Conservation (phyloP, 106 monocot species). For the Alisma plantagoaquatica region DNA sequence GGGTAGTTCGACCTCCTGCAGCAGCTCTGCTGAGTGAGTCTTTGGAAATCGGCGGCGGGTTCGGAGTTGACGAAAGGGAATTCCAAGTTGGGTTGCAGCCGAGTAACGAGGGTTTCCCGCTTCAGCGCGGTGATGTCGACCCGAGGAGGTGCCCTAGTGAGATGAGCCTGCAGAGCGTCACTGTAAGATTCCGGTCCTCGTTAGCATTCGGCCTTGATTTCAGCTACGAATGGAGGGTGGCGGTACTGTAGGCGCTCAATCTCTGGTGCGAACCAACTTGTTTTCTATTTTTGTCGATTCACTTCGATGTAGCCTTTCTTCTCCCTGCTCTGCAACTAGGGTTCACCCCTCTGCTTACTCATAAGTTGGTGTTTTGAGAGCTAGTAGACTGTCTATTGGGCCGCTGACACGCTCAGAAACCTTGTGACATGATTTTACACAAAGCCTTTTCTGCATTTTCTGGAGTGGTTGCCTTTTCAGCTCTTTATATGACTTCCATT, state of each 20-base stretch:
- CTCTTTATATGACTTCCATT: no score
- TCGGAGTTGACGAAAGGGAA: no score
- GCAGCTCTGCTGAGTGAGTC: no score
- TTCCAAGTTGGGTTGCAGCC: no score
- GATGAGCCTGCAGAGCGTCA: conserved; percentile 37
- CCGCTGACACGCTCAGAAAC: conserved; percentile 1
- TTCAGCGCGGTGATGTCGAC: no score
- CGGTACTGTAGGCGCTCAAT: conserved; percentile 32
- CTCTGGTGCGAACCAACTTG: conserved; percentile 35
- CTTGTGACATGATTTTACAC: conserved; percentile 1
- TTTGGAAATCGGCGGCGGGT: no score
- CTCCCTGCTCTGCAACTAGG: not conserved
- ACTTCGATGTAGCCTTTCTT: not conserved
- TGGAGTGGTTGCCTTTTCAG: no score
- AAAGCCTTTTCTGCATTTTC: no score
- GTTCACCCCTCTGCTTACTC: not conserved
- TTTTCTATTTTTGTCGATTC: not conserved
- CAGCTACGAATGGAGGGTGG: conserved; percentile 85
- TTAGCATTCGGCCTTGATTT: conserved; percentile 30
- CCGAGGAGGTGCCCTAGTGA: conserved; percentile 30
- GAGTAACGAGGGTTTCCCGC: no score
- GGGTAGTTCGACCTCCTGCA: no score
- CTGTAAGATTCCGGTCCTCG: conserved; percentile 36
- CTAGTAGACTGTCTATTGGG: conserved; percentile 17
- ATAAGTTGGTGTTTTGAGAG: not conserved